Base-by-base conservation (phyloP, 2,329 filamentous ascomycete genomes). In the Aspergillus uvarum region DNA sequence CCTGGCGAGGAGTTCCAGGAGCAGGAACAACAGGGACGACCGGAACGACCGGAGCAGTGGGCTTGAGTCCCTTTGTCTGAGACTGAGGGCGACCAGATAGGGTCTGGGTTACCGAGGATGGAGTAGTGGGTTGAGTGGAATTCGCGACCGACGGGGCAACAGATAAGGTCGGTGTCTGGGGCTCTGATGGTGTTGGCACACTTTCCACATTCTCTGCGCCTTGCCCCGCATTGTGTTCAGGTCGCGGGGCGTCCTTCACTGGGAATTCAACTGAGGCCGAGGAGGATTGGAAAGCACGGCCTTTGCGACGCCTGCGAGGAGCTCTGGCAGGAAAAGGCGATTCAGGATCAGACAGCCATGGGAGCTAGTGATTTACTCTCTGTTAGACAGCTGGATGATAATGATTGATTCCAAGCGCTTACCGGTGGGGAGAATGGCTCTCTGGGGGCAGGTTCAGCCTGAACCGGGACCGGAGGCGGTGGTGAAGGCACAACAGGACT, bases 331-430 rank as follows among this genome's bases (percentile, higher is more conserved):
- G 85, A 67, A 88, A 87, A 2, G 80, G 74, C 32, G 74, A 74
- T 21, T 83, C 81, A 16, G 82, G 79, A 29, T 82, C 79, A 12
- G 85, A 88, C 35, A 85, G 79, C 85, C 85, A 88, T 11, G 86
- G 86, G 21, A 88, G 74, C 80, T 83, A 29, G 14, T 21, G 6
- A 10, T 12, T 12, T 12, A n/a, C 11, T 19, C 54, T 47, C 48
- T 24, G 44, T 35, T 14, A 47, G 51, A 22, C 29, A 42, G 21
- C 51, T 4, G 47, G 55, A 53, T 38, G 54, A 7, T 42, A 42
- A 44, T 14, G 26, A 10, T 32, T 29, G 32, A 19, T 5, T 24
- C 47, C 29, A 24, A 24, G 24, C 6, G 70, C 78, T 74, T 72
- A 82, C 80, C 12, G 79, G 76, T 60, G 83, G 80, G 61, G 79